Base-by-base conservation (phyloP, 768 basidiomycete species). In the Lactarius pseudohatsudake region DNA sequence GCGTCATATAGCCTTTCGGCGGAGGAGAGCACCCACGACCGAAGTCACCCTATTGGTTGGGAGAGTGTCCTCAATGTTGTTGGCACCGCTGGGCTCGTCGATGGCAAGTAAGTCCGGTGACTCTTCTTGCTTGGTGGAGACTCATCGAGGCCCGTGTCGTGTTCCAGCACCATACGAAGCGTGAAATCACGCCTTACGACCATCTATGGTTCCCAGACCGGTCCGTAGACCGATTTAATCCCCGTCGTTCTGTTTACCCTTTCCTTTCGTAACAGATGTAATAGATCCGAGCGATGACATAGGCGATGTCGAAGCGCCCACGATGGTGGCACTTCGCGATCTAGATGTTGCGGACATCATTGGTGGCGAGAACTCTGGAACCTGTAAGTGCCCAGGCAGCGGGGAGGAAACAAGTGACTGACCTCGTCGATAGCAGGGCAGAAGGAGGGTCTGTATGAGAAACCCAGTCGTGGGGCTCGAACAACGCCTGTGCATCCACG, bases 11-110 rank as follows among this genome's bases (percentile, higher is more conserved):
- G 83, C 0, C 88, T 87, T 10, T 74, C 79, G 2, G 81, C 82
- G 2, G 78, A 84, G 26, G 80, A 82, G 36, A 86, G 85, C 67
- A 81, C 86, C 81, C 88, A 89, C 70, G 85, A 88, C 71, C 83
- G 90, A 13, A 76, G 86, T 9, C 80, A 79, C 58, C 84, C 87
- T 5, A 78, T 91, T 60, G 79, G 79, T 40, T 92, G 90, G 90
- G 80, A 84, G 62, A 78, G 79, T 58, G 82, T 91, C n/a, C 75
- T 91, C 22, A 81, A 83, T 36, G 77, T 84, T 4, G 77, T 85
- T 13, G 79, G 79, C 50, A 77, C 81, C 15, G 77, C 77, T 70
- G 82, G 79, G 8, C 64, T 75, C 18, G 66, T 81, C 6, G 60
- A 71, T 34, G 45, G 61, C 32, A 66, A 70, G 76, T 77, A 32